Evolutionary conservation across 441 rosid genomes (phyloP).

Genomic region (Flueggea neowawraea): DNA sequence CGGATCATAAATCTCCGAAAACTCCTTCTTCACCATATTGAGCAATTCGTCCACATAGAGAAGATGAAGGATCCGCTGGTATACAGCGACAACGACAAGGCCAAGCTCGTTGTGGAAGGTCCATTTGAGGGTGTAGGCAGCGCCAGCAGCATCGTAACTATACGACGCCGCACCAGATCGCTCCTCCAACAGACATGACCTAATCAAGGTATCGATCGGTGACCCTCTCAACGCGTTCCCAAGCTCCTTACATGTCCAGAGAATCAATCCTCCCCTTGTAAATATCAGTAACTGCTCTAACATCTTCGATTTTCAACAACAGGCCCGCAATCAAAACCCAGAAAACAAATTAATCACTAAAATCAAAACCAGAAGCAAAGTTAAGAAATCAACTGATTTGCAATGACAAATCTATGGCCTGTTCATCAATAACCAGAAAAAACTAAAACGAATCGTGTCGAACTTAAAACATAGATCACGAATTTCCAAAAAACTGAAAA

Average conservation of each 20-base stretch:
- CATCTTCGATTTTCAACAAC: slow-evolving; percentile 34
- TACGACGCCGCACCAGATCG: slow-evolving; percentile 80
- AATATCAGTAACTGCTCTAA: slow-evolving; percentile 92
- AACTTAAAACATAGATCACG: too few species aligned
- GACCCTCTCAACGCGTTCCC: slow-evolving; percentile 95
- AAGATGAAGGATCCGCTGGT: slow-evolving; percentile 86
- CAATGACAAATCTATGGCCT: too few species aligned
- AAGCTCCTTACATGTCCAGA: slow-evolving; percentile 96
- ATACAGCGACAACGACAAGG: slow-evolving; percentile 91
- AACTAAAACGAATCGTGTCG: too few species aligned
- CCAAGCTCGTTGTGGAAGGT: slow-evolving; percentile 95
- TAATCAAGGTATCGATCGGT: slow-evolving; percentile 83
- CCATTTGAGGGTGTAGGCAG: slow-evolving; percentile 93
- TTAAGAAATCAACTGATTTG: too few species aligned
- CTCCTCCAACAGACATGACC: slow-evolving; percentile 94
- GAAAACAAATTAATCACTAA: too few species aligned
- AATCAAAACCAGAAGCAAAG: too few species aligned
- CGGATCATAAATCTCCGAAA: slow-evolving; percentile 74
- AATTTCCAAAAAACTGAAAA: too few species aligned
- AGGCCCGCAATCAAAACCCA: neutral
- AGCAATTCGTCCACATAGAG: slow-evolving; percentile 92
- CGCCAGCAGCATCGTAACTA: slow-evolving; percentile 76
- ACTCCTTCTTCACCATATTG: slow-evolving; percentile 68
- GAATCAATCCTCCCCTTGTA: slow-evolving; percentile 94
- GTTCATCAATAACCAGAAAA: too few species aligned